Conservation (phyloP, 345 rosid species). For the Fremontodendron californicum region DNA sequence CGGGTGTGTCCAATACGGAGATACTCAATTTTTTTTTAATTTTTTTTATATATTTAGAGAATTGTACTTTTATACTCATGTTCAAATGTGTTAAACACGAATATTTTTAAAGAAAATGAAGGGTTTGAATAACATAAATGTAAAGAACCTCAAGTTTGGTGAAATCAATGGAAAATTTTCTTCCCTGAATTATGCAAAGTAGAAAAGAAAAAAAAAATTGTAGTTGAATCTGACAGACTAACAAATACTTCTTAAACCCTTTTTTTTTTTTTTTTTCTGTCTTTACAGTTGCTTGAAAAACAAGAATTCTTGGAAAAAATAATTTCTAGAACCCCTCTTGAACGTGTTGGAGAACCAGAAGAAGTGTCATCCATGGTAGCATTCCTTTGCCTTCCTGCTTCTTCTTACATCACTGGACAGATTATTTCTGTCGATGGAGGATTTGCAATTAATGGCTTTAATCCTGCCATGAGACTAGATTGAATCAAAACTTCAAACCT, state of each 20-base stretch:
- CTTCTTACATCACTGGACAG: constrained; percentile 78
- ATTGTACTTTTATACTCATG: too few species aligned
- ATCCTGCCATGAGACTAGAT: constrained; percentile 19
- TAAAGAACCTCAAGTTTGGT: too few species aligned
- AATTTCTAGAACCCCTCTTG: constrained; percentile 62
- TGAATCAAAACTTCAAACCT: neutral
- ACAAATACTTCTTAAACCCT: neutral
- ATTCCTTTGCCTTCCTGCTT: constrained; percentile 70
- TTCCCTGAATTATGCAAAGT: too few species aligned
- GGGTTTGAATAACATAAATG: too few species aligned
- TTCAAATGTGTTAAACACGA: too few species aligned
- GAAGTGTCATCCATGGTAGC: constrained; percentile 71
- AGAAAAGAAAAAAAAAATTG: too few species aligned
- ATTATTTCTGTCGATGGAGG: constrained; percentile 69
- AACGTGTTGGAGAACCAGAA: constrained; percentile 71
- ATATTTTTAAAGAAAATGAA: too few species aligned
- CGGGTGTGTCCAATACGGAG: too few species aligned
- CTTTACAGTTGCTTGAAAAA: constrained; percentile 51
- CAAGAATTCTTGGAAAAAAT: constrained; percentile 42
- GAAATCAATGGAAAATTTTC: too few species aligned
- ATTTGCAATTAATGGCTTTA: constrained; percentile 41
- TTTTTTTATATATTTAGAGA: too few species aligned
- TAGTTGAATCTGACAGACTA: neutral
- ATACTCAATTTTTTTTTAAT: too few species aligned
- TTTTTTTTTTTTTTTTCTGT: neutral